Percentiles rank a stretch among this genome's conserved stretches.
Conservation (phyloP, 257 asterid genomes). For the Nicotiana benthamiana region DNA sequence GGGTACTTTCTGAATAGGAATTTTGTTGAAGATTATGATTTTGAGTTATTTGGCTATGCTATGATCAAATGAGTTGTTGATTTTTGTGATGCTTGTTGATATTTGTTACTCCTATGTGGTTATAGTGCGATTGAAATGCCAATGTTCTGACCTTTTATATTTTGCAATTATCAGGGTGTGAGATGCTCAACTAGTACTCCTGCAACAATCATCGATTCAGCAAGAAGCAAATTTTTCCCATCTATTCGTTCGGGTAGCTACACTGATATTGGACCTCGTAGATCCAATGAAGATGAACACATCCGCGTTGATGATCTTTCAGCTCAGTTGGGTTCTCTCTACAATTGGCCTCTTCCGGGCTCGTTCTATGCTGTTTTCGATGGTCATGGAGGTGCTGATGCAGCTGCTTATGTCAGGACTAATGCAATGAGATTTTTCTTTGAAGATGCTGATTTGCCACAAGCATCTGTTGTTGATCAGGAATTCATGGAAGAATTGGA, state of each 20-base stretch:
- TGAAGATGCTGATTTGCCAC: slow-evolving; percentile 63
- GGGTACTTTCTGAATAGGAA: not conserved
- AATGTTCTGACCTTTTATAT: slow-evolving; percentile 4
- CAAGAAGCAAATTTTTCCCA: slow-evolving; percentile 34
- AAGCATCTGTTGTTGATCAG: slow-evolving; percentile 43
- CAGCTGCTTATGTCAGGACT: slow-evolving; percentile 62
- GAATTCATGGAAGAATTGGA: slow-evolving; percentile 50
- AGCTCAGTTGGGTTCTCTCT: slow-evolving; percentile 47
- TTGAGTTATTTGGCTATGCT: not conserved
- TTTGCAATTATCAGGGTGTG: slow-evolving; percentile 42
- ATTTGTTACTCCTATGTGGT: not conserved
- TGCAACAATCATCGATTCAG: slow-evolving; percentile 24
- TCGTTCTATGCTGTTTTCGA: slow-evolving; percentile 87
- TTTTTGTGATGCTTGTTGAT: not conserved
- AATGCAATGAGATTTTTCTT: slow-evolving; percentile 62
- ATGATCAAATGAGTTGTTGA: not conserved
- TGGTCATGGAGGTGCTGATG: slow-evolving; percentile 91
- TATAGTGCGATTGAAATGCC: not conserved
- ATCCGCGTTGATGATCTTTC: slow-evolving; percentile 66
- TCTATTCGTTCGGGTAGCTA: slow-evolving; percentile 75
- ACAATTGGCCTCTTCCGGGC: slow-evolving; percentile 57
- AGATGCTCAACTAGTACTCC: slow-evolving; percentile 60
- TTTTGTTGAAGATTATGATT: not conserved
- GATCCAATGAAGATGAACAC: slow-evolving; percentile 75
- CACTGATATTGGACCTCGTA: slow-evolving; percentile 78